phyloP scores from a whole-genome alignment of 805 yeast species.

The Kuraishia borneana region DNA sequence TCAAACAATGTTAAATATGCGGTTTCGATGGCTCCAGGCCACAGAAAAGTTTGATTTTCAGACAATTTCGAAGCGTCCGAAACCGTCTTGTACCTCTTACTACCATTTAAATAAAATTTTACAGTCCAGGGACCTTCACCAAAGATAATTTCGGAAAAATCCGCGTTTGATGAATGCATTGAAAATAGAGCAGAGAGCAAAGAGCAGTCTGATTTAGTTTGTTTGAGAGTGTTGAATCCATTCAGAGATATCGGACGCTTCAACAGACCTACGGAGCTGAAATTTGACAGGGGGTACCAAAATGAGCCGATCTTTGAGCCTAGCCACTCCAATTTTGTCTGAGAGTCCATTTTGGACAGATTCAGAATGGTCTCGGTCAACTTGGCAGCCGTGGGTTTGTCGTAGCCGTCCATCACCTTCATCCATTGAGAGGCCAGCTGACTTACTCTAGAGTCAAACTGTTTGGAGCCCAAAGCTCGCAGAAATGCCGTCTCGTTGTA shows the following conservation, averaged over 20 bases:
- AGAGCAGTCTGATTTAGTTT: constrained; percentile 39
- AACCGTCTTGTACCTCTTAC: constrained; percentile 31
- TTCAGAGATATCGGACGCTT: not conserved
- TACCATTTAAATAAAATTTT: constrained; percentile 36
- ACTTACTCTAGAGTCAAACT: too few species aligned
- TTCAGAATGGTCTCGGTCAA: too few species aligned
- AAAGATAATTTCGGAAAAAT: constrained; percentile 14
- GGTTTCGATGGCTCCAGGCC: constrained; percentile 74
- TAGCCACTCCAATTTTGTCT: constrained; percentile 12
- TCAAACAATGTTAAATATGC: constrained; percentile 52
- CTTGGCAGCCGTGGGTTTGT: too few species aligned
- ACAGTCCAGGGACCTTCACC: constrained; percentile 14
- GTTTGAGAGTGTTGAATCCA: not conserved
- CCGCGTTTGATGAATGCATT: constrained; percentile 18
- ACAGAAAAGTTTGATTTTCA: constrained; percentile 21
- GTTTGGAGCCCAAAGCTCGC: too few species aligned
- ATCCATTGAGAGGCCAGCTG: too few species aligned
- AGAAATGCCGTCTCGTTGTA: too few species aligned
- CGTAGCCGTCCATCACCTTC: too few species aligned
- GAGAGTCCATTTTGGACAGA: constrained; percentile 4
- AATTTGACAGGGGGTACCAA: not conserved
- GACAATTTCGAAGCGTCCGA: too few species aligned
- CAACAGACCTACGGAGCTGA: not conserved
- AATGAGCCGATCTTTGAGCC: constrained; percentile 7
- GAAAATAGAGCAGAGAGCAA: constrained; percentile 61